phyloP scores from a whole-genome alignment of 495 filamentous ascomycete genomes.

The Lophium mytilinum region DNA sequence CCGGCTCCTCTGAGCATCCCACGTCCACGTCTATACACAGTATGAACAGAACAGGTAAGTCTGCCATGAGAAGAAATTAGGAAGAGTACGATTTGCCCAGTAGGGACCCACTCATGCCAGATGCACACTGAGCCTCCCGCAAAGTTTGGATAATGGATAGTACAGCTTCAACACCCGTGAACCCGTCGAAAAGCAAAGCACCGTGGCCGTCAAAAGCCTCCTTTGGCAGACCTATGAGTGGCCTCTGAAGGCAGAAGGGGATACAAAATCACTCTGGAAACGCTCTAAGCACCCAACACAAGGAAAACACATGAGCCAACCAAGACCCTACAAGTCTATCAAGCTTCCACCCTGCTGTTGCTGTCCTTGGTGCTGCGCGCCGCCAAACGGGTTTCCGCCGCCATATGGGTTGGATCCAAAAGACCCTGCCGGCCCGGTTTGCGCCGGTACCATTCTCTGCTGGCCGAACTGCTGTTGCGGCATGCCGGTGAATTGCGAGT shows the following conservation, averaged over 20 bases:
- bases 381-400: slow-evolving; percentile 62
- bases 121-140: not conserved
- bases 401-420: slow-evolving; percentile 41
- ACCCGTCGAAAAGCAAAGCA: not conserved
- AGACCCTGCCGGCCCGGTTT: slow-evolving; percentile 62
- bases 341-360: slow-evolving; percentile 64
- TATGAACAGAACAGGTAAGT: not conserved
- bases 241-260: not conserved
- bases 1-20: not conserved
- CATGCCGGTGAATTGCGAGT: slow-evolving; percentile 71
- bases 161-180: slow-evolving; percentile 1
- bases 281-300: not conserved
- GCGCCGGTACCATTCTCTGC: slow-evolving; percentile 55
- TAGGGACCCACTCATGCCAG: not conserved
- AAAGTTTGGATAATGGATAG: not conserved
- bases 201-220: not conserved
- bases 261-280: not conserved
- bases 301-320: not conserved
- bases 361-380: slow-evolving; percentile 52
- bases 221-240: not conserved
- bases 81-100: too few relatives aligned
- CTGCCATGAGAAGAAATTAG: not conserved
- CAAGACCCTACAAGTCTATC: slow-evolving; percentile 68
- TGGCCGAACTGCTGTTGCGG: slow-evolving; percentile 44
- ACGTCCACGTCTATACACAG: not conserved